Evolutionary conservation across 495 filamentous ascomycete genomes (phyloP).

Genomic region (Aspergillus sparsus): DNA sequence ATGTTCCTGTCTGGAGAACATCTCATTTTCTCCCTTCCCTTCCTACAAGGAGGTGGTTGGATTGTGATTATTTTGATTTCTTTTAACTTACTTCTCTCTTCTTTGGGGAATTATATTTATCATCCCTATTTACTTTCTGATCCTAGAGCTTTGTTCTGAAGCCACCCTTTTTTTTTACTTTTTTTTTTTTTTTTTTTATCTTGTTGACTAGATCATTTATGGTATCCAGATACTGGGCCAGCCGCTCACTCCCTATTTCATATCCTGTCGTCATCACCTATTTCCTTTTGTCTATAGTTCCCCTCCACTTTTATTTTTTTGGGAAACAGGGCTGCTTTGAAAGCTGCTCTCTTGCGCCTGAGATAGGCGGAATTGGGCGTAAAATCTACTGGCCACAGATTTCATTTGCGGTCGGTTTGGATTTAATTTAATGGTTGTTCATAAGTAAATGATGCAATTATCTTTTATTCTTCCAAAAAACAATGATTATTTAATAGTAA

Average conservation of each 20-base stretch:
- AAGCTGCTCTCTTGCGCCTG: slow-evolving; percentile 22
- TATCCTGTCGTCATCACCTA: slow-evolving; percentile 26
- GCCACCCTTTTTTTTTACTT: slow-evolving; percentile 19
- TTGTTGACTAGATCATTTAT: slow-evolving; percentile 21
- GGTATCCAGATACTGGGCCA: slow-evolving; percentile 26
- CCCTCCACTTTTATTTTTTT: neutral
- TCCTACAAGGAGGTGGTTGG: slow-evolving; percentile 13
- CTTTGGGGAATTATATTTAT: slow-evolving; percentile 1
- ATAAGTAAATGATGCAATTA: slow-evolving; percentile 10
- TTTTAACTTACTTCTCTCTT: slow-evolving; percentile 6
- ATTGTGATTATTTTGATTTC: slow-evolving; percentile 14
- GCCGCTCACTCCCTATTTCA: slow-evolving; percentile 23
- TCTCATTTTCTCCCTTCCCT: slow-evolving; percentile 16
- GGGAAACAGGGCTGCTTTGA: slow-evolving; percentile 26
- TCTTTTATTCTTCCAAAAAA: neutral
- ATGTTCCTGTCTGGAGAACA: slow-evolving; percentile 13
- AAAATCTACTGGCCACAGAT: slow-evolving; percentile 3
- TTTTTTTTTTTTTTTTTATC: slow-evolving; percentile 23
- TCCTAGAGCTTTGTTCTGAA: slow-evolving; percentile 13
- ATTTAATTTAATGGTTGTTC: slow-evolving; percentile 16
- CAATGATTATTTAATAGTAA: neutral
- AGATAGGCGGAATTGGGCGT: slow-evolving; percentile 18
- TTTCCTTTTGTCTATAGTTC: slow-evolving; percentile 34
- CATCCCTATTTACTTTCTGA: slow-evolving; percentile 1
- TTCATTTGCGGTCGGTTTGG: neutral